A percentile compares a stretch with the other conserved stretches of the same genome.
Evolutionary conservation across 257 asterid genomes (phyloP).

Genomic region (Leptodermis oblonga): DNA sequence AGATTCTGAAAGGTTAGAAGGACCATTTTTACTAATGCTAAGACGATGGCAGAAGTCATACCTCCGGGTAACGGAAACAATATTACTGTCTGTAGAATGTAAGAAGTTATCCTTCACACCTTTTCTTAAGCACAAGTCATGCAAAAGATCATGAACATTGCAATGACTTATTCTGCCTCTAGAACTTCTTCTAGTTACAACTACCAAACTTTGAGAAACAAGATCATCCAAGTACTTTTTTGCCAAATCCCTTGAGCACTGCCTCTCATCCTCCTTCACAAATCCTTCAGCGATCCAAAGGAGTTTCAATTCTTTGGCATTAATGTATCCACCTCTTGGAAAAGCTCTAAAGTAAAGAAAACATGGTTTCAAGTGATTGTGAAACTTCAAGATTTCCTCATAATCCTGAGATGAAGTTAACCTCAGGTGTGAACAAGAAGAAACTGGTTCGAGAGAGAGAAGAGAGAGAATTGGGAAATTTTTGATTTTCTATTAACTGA

Average conservation of each 20-base stretch:
- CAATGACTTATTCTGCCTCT: not conserved
- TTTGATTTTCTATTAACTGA: too few species aligned
- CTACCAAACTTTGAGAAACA: not conserved
- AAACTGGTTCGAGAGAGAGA: too few species aligned
- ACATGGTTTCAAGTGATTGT: too few species aligned
- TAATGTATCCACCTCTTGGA: not conserved
- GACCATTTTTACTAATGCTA: not conserved
- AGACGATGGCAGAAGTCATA: not conserved
- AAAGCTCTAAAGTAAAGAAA: not conserved
- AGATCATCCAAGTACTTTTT: not conserved
- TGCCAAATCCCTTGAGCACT: not conserved
- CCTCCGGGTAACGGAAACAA: not conserved
- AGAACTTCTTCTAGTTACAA: not conserved
- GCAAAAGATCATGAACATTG: constrained; percentile 3
- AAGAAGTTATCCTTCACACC: not conserved
- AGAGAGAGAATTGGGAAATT: too few species aligned
- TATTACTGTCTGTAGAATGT: not conserved
- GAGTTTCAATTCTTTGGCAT: not conserved
- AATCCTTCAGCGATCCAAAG: not conserved
- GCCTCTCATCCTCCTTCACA: not conserved
- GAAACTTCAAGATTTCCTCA: too few species aligned
- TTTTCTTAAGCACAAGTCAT: not conserved
- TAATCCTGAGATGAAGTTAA: too few species aligned
- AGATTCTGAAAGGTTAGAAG: not conserved
- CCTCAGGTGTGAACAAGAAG: too few species aligned